Evolutionary conservation across 1,139 yeast genomes (phyloP), one percentile per base, ranked within the genome.

Genomic region (Suhomyces choctaworum): DNA sequence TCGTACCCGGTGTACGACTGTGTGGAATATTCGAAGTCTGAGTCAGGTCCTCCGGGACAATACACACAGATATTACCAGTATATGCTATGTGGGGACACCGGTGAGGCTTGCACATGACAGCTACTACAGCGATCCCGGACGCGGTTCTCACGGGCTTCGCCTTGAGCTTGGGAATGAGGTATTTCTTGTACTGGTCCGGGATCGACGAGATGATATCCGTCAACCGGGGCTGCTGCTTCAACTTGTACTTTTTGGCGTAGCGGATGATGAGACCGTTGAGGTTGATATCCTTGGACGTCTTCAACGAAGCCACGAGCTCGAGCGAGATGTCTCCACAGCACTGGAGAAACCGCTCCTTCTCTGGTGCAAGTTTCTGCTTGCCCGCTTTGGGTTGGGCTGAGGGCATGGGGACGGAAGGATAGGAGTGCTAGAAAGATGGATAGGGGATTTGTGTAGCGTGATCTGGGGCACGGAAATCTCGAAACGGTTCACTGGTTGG

Each of bases 1-100:
- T 92, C 99, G 56, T 94, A 92, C 25, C 99, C 99, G 0, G 99
- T 92, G 55, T 92, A 92, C 2, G 97, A 89, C 62, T 92, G 99
- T 2, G 99, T 92, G 1, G 96, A 87, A 60, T 92, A 92, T 58
- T 92, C 99, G 56, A 92, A 92, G 64, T 92, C 99, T 1, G 95
- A 84, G 60, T 92, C 99, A 2, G 99, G 99, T 1, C 99, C 99
- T 41, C 99, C 99, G 4, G 99, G 99, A 66, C 99, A 92, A 59
- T 92, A 92, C 11, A 92, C 98, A 70, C 99, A 92, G 44, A 92
- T 92, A 55, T 92, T 92, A 42, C 99, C 99, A 0, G 99, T 92
- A 60, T 92, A 94, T 21, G 98, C 97, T 54, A 92, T 94, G 61
- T 92, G 99, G 21, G 99, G 99, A 65, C 99, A 92, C 66, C 99